Conservation (phyloP, 768 basidiomycete genomes). For the Leccinellum luteum region DNA sequence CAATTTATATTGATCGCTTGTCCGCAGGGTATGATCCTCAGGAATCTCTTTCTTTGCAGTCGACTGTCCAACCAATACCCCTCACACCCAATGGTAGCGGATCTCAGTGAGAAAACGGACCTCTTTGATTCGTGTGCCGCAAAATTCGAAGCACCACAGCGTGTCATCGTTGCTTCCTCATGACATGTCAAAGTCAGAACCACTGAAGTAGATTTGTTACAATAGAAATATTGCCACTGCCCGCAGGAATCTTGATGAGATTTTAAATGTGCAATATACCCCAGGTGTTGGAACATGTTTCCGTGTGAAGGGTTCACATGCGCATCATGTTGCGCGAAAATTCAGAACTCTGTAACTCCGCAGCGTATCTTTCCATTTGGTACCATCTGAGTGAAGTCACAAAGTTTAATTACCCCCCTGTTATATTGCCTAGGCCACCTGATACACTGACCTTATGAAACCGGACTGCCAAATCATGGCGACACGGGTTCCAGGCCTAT, state of each 20-base stretch:
- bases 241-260: neutral
- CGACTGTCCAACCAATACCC: conserved; percentile 52
- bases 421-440: neutral
- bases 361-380: neutral
- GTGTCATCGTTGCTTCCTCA: conserved; percentile 31
- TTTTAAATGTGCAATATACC: neutral
- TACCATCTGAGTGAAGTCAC: neutral
- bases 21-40: conserved; percentile 4
- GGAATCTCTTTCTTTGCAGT: conserved; percentile 25
- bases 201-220: neutral
- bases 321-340: too few species aligned
- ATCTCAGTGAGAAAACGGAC: conserved; percentile 56
- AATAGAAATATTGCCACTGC: neutral
- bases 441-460: too few species aligned
- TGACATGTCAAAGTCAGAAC: conserved; percentile 1
- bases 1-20: neutral
- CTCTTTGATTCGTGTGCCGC: conserved; percentile 61
- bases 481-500: neutral
- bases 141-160: conserved; percentile 61
- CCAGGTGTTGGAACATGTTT: neutral
- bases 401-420: too few species aligned
- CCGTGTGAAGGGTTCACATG: neutral
- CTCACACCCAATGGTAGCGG: conserved; percentile 64
- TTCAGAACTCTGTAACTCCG: too few species aligned
- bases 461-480: neutral